These are phyloP conservation scores for Dendrobium nobile DNA, from an alignment of 106 monocot genomes.

Conservation along the genomic window DNA sequence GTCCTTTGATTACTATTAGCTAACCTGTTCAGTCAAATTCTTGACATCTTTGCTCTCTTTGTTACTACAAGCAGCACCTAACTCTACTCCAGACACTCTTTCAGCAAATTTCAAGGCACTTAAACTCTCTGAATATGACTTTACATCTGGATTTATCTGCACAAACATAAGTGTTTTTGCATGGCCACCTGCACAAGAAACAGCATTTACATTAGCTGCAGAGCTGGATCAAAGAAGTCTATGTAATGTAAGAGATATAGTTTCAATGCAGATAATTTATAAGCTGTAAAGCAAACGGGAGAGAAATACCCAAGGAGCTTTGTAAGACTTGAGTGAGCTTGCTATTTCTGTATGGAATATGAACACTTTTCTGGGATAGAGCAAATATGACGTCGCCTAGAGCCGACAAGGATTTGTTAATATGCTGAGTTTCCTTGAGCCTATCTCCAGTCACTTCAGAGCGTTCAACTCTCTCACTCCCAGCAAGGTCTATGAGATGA, in stretches of 20 bases:
- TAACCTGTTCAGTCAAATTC: slow-evolving; percentile 53
- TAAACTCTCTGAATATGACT: slow-evolving; percentile 56
- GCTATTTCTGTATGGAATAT: slow-evolving; percentile 84
- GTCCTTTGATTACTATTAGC: background rate
- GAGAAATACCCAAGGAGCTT: slow-evolving; percentile 53
- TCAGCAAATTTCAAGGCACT: slow-evolving; percentile 88
- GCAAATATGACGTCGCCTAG: slow-evolving; percentile 90
- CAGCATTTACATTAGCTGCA: background rate
- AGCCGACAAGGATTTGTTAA: slow-evolving; percentile 80
- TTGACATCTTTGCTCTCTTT: slow-evolving; percentile 63
- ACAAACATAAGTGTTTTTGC: slow-evolving; percentile 85
- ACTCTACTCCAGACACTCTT: slow-evolving; percentile 71
- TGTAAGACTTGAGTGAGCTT: slow-evolving; percentile 88
- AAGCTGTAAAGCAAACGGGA: background rate
- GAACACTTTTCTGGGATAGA: slow-evolving; percentile 62
- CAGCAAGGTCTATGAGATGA: slow-evolving; percentile 81
- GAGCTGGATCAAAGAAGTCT: background rate
- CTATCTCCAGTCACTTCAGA: slow-evolving; percentile 83
- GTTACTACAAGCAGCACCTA: slow-evolving; percentile 49
- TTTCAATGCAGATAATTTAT: background rate
- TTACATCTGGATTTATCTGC: slow-evolving; percentile 67
- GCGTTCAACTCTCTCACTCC: slow-evolving; percentile 83
- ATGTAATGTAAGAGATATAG: background rate
- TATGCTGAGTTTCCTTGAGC: slow-evolving; percentile 82
- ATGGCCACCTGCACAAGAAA: slow-evolving; percentile 52